These are phyloP conservation scores for Melaleuca quinquenervia DNA, from an alignment of 345 rosid genomes.

Conservation along the genomic window DNA sequence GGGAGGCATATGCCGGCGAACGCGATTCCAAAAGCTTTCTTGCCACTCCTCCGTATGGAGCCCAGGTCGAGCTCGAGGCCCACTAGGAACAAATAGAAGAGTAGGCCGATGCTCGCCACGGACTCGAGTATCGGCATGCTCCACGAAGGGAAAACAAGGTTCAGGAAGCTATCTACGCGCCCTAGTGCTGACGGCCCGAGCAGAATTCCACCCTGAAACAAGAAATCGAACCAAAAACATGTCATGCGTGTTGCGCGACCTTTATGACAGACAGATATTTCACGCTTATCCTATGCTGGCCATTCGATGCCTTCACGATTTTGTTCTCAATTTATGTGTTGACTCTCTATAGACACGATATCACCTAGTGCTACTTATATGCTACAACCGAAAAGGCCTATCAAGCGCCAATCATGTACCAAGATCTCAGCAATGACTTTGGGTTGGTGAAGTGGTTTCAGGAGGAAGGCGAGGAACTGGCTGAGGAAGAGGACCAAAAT, in stretches of 20 bases:
- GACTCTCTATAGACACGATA: background rate
- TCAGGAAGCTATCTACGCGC: slow-evolving; percentile 22
- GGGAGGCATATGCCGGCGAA: slow-evolving; percentile 49
- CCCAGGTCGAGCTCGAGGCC: slow-evolving; percentile 53
- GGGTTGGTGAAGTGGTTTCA: slow-evolving; percentile 93
- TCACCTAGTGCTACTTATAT: background rate
- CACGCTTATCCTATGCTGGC: background rate
- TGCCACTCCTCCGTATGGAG: slow-evolving; percentile 25
- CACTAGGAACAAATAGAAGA: slow-evolving; percentile 50
- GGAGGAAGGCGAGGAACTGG: slow-evolving; percentile 58
- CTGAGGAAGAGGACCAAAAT: slow-evolving; percentile 47
- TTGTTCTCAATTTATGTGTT: background rate
- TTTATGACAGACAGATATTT: background rate
- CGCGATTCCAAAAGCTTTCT: slow-evolving; percentile 34
- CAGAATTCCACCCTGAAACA: slow-evolving; percentile 18
- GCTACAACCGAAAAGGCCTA: background rate
- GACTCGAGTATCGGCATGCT: slow-evolving; percentile 45
- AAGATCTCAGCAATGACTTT: slow-evolving; percentile 85
- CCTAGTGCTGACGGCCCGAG: slow-evolving; percentile 55
- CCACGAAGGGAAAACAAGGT: slow-evolving; percentile 37
- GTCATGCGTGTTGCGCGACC: background rate
- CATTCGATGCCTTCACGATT: background rate
- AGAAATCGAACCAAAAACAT: background rate
- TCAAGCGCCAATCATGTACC: slow-evolving; percentile 11
- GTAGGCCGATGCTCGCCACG: slow-evolving; percentile 44